Evolutionary conservation across 2,329 filamentous ascomycete species (phyloP).

Genomic region (Claviceps sp.): DNA sequence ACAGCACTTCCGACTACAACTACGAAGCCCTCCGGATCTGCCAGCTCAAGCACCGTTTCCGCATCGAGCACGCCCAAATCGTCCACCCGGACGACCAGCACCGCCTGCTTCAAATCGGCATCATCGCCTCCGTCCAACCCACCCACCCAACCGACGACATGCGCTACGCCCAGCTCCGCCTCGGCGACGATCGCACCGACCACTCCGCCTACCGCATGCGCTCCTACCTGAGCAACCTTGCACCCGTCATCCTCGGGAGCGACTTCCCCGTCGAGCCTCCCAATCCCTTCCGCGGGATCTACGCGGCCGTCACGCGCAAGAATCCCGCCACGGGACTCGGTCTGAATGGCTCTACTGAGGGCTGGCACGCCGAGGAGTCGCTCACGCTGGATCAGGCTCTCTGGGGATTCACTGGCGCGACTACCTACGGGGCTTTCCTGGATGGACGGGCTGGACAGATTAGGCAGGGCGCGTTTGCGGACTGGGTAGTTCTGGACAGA

Average conservation of each 20-base stretch:
- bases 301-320: constrained; percentile 50
- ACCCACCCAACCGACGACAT: constrained; percentile 62
- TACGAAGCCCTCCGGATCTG: constrained; percentile 29
- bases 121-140: constrained; percentile 57
- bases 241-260: constrained; percentile 44
- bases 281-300: constrained; percentile 54
- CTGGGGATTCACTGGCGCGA: constrained; percentile 45
- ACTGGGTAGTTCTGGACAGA: constrained; percentile 56
- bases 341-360: constrained; percentile 29
- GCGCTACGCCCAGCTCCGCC: constrained; percentile 47
- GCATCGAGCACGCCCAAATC: constrained; percentile 60
- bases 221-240: constrained; percentile 36
- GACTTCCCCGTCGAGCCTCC: constrained; percentile 62
- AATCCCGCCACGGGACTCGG: constrained; percentile 43
- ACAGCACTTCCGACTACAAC: constrained; percentile 8
- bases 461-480: constrained; percentile 45
- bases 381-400: constrained; percentile 46
- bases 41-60: constrained; percentile 43
- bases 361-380: constrained; percentile 48
- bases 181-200: constrained; percentile 40
- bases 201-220: constrained; percentile 53
- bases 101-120: constrained; percentile 42
- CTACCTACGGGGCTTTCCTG: constrained; percentile 45
- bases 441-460: constrained; percentile 48
- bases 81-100: constrained; percentile 51